Conservation (phyloP, 176 grass and related monocot species). For the Microstegium vimineum region DNA sequence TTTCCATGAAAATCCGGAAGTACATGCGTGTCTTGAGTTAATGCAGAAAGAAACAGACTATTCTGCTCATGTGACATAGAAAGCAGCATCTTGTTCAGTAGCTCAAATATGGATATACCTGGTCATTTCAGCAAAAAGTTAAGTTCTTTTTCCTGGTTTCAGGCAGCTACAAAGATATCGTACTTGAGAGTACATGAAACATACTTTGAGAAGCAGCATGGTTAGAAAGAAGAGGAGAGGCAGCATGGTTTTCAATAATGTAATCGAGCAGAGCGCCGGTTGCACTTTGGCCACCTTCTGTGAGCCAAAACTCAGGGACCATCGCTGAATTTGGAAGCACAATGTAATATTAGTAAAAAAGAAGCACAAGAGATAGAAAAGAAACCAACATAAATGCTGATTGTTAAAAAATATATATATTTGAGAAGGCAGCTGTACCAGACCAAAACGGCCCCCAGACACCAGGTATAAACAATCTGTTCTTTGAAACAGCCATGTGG, state of each 20-base stretch:
- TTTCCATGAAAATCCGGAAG: constrained; percentile 98
- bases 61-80: constrained; percentile 64
- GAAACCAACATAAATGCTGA: constrained; percentile 19
- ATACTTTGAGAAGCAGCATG: constrained; percentile 79
- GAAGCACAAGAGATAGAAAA: neutral
- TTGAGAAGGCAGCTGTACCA: constrained; percentile 43
- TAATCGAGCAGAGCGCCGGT: constrained; percentile 86
- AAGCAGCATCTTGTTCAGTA: constrained; percentile 82
- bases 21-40: constrained; percentile 83
- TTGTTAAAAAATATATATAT: neutral
- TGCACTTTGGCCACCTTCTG: constrained; percentile 96
- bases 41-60: constrained; percentile 63
- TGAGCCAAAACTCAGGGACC: constrained; percentile 89
- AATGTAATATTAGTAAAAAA: constrained; percentile 6
- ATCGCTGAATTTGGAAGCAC: constrained; percentile 57
- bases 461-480: constrained; percentile 82
- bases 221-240: constrained; percentile 71
- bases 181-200: constrained; percentile 28
- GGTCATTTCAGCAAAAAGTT: constrained; percentile 32
- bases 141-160: neutral
- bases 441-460: constrained; percentile 99
- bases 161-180: neutral
- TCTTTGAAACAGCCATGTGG: constrained; percentile 85
- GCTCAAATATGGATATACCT: constrained; percentile 84
- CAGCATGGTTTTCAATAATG: constrained; percentile 69